These are phyloP conservation scores for Coemansia sp. DNA, from an alignment of 192 early-diverging fungal genomes.

Conservation along the genomic window DNA sequence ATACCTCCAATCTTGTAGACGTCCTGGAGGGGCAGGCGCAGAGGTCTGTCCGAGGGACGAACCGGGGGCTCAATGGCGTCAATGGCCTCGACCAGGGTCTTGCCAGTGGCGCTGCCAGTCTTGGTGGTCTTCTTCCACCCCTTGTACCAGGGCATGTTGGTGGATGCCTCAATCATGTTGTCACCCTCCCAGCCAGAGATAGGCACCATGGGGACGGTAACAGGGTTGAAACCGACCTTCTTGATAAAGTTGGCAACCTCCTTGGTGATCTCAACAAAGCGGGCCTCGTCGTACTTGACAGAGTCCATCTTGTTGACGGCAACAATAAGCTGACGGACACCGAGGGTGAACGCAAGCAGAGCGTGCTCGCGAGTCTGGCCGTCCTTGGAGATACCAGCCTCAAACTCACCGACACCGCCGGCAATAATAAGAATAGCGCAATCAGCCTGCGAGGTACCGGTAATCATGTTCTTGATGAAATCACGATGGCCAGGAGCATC, in stretches of 20 bases:
- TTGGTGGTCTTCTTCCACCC: constrained; percentile 94
- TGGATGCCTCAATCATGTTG: constrained; percentile 94
- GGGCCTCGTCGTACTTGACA: constrained; percentile 90
- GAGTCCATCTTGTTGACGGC: constrained; percentile 99
- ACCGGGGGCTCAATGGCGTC: constrained; percentile 90
- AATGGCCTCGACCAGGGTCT: constrained; percentile 92
- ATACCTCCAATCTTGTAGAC: constrained; percentile 99
- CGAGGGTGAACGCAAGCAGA: constrained; percentile 95
- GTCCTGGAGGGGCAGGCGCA: constrained; percentile 96
- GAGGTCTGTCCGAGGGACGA: constrained; percentile 89
- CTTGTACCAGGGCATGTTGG: constrained; percentile 97
- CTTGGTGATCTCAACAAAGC: constrained; percentile 96
- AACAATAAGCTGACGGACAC: constrained; percentile 98
- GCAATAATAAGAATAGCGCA: constrained; percentile 96
- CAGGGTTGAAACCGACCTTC: constrained; percentile 96
- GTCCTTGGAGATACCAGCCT: constrained; percentile 99
- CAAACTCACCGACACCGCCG: constrained; percentile 86
- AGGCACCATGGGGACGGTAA: constrained; percentile 90
- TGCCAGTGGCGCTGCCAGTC: constrained; percentile 61
- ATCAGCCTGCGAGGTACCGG: constrained; percentile 98
- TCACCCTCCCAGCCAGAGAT: constrained; percentile 98
- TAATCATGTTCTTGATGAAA: constrained; percentile 99
- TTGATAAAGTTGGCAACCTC: constrained; percentile 94
- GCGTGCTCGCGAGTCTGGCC: constrained; percentile 99
- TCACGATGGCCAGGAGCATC: constrained; percentile 99